These are phyloP conservation scores for Caulochytrium protostelioides DNA, from an alignment of 371 early-diverging fungal genomes.

Conservation along the genomic window DNA sequence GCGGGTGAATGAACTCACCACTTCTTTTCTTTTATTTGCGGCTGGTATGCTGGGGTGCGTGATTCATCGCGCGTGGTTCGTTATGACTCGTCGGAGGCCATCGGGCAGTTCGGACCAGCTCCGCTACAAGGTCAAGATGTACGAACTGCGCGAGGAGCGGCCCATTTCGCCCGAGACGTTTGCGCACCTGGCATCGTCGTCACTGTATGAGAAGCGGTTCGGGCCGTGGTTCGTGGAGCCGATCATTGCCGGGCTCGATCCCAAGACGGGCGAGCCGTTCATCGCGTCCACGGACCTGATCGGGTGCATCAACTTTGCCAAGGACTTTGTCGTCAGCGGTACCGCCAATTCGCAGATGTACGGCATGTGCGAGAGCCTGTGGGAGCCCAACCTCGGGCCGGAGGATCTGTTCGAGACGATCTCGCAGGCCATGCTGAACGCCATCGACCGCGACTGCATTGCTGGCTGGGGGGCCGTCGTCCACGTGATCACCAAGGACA, in stretches of 20 bases:
- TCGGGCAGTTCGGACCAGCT: constrained; percentile 54
- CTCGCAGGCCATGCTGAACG: constrained; percentile 88
- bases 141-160: constrained; percentile 87
- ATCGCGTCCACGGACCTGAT: constrained; percentile 93
- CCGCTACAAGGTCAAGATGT: constrained; percentile 89
- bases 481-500: constrained; percentile 69
- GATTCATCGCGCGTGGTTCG: background rate
- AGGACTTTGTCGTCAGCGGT: constrained; percentile 93
- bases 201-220: constrained; percentile 91
- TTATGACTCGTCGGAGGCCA: background rate
- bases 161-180: constrained; percentile 90
- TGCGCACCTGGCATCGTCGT: constrained; percentile 85
- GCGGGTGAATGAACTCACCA: background rate
- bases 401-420: constrained; percentile 96
- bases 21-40: background rate
- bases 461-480: constrained; percentile 98
- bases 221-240: constrained; percentile 93
- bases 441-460: constrained; percentile 93
- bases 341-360: constrained; percentile 76
- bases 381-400: constrained; percentile 89
- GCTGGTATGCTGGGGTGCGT: no score
- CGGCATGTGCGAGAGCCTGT: constrained; percentile 96
- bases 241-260: constrained; percentile 84
- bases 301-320: constrained; percentile 87
- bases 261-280: constrained; percentile 67